Evolutionary conservation across 345 rosid genomes (phyloP), one percentile per base, ranked within the genome.

Genomic region (Arabis alpina): DNA sequence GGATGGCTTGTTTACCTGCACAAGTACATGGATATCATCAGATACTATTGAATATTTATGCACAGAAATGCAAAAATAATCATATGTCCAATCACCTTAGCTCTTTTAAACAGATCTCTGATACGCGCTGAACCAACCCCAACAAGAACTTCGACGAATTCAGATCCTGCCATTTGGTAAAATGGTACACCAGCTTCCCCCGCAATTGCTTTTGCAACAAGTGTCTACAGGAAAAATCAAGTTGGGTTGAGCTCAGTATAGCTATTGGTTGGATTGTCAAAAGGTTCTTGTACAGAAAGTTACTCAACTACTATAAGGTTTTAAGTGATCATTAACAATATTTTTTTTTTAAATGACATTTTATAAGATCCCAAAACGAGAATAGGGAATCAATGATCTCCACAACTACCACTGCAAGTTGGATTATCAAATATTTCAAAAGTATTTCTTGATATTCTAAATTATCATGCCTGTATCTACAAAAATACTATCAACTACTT

Each of bases 81-180:
- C 55, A 63, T 30, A 14, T 23, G 47, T 40, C 30, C 42, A 70
- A 51, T 81, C 64, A 92, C 98, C 97, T 92, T 88, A 62, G 98
- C 98, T 80, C 98, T 84, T 90, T 87, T 92, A 70, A 92, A 92
- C 16, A 92, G 80, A 84, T 92, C 98, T 80, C 98, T 90, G 67
- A 90, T 90, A 81, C 97, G 91, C 52, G 98, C 98, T 75, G 98
- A 90, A 56, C 97, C 98, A 59, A 92, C 98, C 63, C 98, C 98
- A 66, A 92, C 98, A 70, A 92, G 84, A 64, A 92, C 98, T 79
- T 92, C 98, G 4, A 92, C 97, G 70, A 92, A 92, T 74, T 92
- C 97, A 68, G 98, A 88, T 64, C 98, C 97, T 70, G 98, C 98
- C 98, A 92, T 92, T 77, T 90, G 96, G 73, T 92, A 92, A 86